These are phyloP conservation scores for Porphyrellus cyaneotinctus DNA, from an alignment of 768 basidiomycete genomes.

Conservation along the genomic window DNA sequence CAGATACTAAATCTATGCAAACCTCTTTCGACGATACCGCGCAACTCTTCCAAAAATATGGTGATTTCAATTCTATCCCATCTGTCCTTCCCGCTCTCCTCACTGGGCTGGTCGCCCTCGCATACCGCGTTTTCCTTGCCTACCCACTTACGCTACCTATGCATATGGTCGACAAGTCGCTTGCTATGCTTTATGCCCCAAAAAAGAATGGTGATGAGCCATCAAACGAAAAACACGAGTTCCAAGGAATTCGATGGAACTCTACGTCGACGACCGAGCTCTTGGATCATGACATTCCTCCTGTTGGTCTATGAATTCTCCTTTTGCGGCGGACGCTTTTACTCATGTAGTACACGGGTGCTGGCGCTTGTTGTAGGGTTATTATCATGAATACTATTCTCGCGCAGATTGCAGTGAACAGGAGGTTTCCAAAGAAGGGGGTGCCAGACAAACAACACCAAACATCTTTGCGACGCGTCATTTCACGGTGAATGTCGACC, in stretches of 20 bases:
- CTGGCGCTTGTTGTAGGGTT: constrained; percentile 45
- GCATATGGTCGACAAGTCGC: constrained; percentile 34
- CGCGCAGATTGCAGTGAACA: constrained; percentile 25
- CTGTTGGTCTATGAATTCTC: constrained; percentile 50
- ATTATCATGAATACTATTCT: constrained; percentile 38
- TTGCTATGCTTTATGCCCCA: constrained; percentile 31
- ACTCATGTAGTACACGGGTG: constrained; percentile 43
- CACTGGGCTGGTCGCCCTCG: constrained; percentile 41
- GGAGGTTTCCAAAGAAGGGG: constrained; percentile 21
- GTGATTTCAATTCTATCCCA: constrained; percentile 32
- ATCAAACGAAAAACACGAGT: constrained; percentile 28
- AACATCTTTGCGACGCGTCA: constrained; percentile 67
- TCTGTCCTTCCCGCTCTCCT: constrained; percentile 27
- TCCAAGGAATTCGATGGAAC: constrained; percentile 22
- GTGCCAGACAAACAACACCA: constrained; percentile 32
- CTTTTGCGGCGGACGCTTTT: constrained; percentile 33
- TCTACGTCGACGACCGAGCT: constrained; percentile 28
- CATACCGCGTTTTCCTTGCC: constrained; percentile 44
- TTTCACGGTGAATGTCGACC: constrained; percentile 25
- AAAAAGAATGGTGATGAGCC: constrained; percentile 29
- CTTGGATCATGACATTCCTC: constrained; percentile 34
- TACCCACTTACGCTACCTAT: constrained; percentile 51
- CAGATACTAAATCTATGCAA: constrained; percentile 19
- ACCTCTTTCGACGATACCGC: constrained; percentile 23
- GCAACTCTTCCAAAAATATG: constrained; percentile 21